Evolutionary conservation across 2,329 filamentous ascomycete species (phyloP), one percentile per base, ranked within the genome.

Genomic region (Talaromyces islandicus): DNA sequence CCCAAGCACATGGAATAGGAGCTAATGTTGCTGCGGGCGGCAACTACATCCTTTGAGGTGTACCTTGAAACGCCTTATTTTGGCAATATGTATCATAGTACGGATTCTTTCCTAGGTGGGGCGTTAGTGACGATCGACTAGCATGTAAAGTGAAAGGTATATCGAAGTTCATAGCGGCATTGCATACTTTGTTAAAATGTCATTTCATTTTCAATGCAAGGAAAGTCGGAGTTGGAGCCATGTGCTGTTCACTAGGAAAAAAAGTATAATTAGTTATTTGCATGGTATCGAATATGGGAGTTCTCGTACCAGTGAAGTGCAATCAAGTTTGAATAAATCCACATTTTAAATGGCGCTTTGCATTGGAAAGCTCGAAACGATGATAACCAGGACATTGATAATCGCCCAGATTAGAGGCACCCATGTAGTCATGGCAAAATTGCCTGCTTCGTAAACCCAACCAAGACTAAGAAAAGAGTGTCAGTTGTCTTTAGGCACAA

Each of bases 401-500:
- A 90, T 83, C 0, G 86, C 90, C 92, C 92, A 96, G 24, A 92
- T 83, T 69, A 94, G 89, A 0, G 92, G 92, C 56, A 96, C 90
- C 92, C 92, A 96, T 0, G 92, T 96, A 52, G 91, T 93, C 91
- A 96, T 94, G 68, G 87, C 82, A 71, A 93, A 96, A 74, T 88
- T 91, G 50, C 91, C 92, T 2, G 88, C 84, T 66, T 86, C 84
- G 71, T 96, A 96, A 38, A 93, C 85, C 9, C 88, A 90, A 12
- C 90, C 91, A 21, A 95, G 78, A 54, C 90, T 92, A 64, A 52
- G 14, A 24, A 17, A 27, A 21, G 57, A 32, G 58, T 54, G 67
- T 65, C 50, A 50, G 35, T 59, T 10, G 27, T 7, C 2, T 25
- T 46, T 41, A 6, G n/a, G 25, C 27, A 27, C 25, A 27, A n/a